Percentiles rank a stretch among this genome's conserved stretches.
Evolutionary conservation across 1,139 yeast genomes (phyloP).

Genomic region (Hyphopichia fennica): DNA sequence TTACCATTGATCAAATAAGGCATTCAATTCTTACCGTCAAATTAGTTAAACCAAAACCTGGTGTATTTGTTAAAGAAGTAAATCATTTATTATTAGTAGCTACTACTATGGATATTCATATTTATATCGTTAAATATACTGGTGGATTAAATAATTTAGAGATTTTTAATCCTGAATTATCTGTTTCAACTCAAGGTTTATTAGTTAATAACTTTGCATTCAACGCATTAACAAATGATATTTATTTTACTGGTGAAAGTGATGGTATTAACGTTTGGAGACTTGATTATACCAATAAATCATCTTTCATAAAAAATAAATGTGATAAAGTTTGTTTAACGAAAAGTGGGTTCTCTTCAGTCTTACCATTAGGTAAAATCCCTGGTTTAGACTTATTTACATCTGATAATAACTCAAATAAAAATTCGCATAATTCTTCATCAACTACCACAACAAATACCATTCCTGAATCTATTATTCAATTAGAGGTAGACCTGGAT

Average conservation of each 20-base stretch:
- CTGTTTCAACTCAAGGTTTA: conserved; percentile 77
- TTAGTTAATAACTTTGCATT: conserved; percentile 64
- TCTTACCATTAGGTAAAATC: conserved; percentile 49
- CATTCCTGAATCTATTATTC: conserved; percentile 57
- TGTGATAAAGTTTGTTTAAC: conserved; percentile 82
- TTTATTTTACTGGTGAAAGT: conserved; percentile 76
- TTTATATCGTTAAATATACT: conserved; percentile 69
- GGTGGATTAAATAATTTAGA: conserved; percentile 54
- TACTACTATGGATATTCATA: conserved; percentile 76
- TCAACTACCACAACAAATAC: conserved; percentile 24
- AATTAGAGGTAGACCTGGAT: conserved; percentile 72
- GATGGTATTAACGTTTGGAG: conserved; percentile 88
- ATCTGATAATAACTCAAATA: conserved; percentile 7
- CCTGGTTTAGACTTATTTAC: conserved; percentile 47
- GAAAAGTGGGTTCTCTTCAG: conserved; percentile 61
- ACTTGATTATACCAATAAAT: conserved; percentile 78
- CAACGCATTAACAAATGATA: conserved; percentile 68
- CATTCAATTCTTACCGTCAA: conserved; percentile 77
- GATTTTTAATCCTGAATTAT: conserved; percentile 79
- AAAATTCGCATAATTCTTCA: conserved; percentile 10
- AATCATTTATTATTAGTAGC: conserved; percentile 72
- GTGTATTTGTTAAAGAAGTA: conserved; percentile 77
- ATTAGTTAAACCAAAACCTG: conserved; percentile 75
- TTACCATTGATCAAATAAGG: conserved; percentile 78
- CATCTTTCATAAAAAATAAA: conserved; percentile 83